These are phyloP conservation scores for Pichia sorboxylosa DNA, from an alignment of 1,139 yeast species.

Conservation along the genomic window DNA sequence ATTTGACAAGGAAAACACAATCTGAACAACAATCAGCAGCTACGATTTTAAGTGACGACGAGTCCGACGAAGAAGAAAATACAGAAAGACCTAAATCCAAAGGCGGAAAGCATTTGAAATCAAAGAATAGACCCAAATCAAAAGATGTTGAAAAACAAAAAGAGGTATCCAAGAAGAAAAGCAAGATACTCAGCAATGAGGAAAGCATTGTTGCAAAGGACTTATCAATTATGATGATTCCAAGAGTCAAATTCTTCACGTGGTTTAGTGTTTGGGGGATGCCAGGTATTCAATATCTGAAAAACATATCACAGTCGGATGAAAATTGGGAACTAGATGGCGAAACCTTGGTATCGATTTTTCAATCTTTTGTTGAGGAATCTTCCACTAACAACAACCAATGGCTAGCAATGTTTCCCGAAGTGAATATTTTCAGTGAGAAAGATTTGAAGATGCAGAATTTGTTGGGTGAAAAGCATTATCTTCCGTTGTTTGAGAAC, in stretches of 20 bases:
- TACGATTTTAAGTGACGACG: slow-evolving; percentile 1
- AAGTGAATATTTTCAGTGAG: slow-evolving; percentile 53
- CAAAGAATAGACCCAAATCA: slow-evolving; percentile 3
- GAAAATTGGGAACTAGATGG: slow-evolving; percentile 53
- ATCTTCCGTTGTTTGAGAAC: slow-evolving; percentile 39
- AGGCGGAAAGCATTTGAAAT: slow-evolving; percentile 3
- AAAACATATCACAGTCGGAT: slow-evolving; percentile 38
- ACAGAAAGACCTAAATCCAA: slow-evolving; percentile 3
- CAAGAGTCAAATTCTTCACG: slow-evolving; percentile 41
- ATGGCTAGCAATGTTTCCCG: slow-evolving; percentile 61
- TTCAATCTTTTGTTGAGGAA: slow-evolving; percentile 13
- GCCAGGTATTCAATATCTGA: slow-evolving; percentile 34
- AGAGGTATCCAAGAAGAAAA: slow-evolving; percentile 3
- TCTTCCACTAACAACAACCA: slow-evolving; percentile 19
- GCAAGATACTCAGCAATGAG: slow-evolving; percentile 6
- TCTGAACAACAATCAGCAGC: slow-evolving; percentile 1
- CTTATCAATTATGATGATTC: slow-evolving; percentile 23
- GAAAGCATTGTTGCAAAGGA: slow-evolving; percentile 17
- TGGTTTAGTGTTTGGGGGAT: slow-evolving; percentile 52
- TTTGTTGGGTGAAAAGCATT: slow-evolving; percentile 38
- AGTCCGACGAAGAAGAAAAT: neutral
- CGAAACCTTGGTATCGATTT: slow-evolving; percentile 20
- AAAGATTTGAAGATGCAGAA: slow-evolving; percentile 37
- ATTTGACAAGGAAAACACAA: slow-evolving; percentile 5
- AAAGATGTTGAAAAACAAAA: slow-evolving; percentile 5